phyloP scores from a whole-genome alignment of 257 asterid genomes.

The Henckelia pumila region DNA sequence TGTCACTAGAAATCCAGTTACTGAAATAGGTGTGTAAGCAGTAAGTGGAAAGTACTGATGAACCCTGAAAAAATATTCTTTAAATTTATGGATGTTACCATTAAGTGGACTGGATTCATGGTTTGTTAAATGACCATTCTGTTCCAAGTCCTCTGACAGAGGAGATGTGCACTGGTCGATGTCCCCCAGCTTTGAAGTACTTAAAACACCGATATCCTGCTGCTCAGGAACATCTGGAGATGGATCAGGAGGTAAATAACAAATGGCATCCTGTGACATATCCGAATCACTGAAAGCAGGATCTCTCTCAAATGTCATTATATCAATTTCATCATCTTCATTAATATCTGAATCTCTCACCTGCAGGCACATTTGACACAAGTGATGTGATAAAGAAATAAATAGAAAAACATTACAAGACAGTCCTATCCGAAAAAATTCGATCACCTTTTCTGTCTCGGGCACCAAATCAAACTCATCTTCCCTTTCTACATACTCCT shows the following conservation, averaged over 20 bases:
- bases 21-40: background rate
- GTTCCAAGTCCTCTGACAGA: constrained; percentile 69
- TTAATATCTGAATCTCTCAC: constrained; percentile 61
- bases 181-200: constrained; percentile 58
- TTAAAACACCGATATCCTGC: constrained; percentile 54
- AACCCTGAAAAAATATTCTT: constrained; percentile 18
- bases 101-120: constrained; percentile 68
- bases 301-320: constrained; percentile 60
- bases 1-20: background rate
- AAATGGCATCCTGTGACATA: constrained; percentile 69
- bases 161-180: constrained; percentile 73
- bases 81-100: constrained; percentile 39
- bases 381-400: background rate
- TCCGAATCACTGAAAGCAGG: constrained; percentile 88
- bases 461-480: constrained; percentile 88
- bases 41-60: background rate
- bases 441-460: constrained; percentile 61
- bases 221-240: constrained; percentile 67
- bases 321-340: constrained; percentile 83
- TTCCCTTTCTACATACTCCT: constrained; percentile 89
- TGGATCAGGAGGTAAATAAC: constrained; percentile 83
- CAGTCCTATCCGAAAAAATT: background rate
- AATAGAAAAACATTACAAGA: background rate
- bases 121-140: constrained; percentile 58
- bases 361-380: constrained; percentile 40